Evolutionary conservation across 2,329 filamentous ascomycete genomes (phyloP), one percentile per base, ranked within the genome.

Genomic region (Calonectria henricotiae): DNA sequence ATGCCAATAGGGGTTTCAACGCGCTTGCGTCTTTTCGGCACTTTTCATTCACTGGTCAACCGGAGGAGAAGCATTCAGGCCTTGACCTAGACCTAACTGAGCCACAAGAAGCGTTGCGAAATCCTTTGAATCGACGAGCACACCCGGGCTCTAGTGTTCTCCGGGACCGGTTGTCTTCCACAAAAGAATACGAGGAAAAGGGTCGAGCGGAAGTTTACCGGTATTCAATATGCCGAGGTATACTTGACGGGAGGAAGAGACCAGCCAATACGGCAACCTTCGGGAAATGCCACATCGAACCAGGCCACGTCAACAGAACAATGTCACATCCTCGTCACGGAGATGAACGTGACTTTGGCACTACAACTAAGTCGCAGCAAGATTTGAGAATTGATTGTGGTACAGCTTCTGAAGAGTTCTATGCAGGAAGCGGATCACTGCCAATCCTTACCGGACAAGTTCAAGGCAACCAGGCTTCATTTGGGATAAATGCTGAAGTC

Each of bases 361-460:
- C 11, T 46, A 12, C n/a, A 46, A n/a, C 1, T 8, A 11, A 8
- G n/a, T 4, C 20, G 8, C 9, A 7, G 17, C n/a, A 23, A 23
- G 43, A 23, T 11, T 46, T 7, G 43, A 23, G 47, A n/a, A 32
- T 32, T 32, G 47, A 32, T 51, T 71, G 72, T 25, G 67, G 72
- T 7, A 62, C 70, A 35, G 75, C 74, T 27, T 76, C 78, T 5
- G 65, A 72, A 15, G 68, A 76, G 25, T 80, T 79, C 32, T 79
- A 77, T 46, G 69, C 78, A 1, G 67, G 73, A 17, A 76, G 76
- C 77, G 41, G 69, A 44, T 51, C 73, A 32, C 64, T 75, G 1
- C 54, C 64, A 17, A 67, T 7, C 5, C 46, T 75, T 11, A 15
- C 55, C 46, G 62, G 39, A 11, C 60, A 72, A 25, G 51, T 23